Conservation (phyloP, 2,329 filamentous ascomycete genomes). For the Calycina marina region DNA sequence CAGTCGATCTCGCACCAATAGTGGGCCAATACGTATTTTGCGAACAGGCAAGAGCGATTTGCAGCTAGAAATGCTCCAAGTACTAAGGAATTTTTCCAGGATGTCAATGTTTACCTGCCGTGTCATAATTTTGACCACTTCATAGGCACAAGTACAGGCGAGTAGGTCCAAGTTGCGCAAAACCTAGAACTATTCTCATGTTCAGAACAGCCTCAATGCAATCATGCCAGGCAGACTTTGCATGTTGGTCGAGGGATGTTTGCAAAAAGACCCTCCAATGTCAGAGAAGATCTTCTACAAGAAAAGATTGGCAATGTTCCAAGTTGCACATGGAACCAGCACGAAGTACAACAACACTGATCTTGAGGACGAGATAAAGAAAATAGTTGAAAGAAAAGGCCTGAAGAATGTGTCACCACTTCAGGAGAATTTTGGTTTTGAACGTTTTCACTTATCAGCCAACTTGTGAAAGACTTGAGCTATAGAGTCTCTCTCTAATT, state of each 20-base stretch:
- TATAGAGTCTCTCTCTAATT: not conserved
- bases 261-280: not conserved
- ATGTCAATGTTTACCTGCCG: not conserved
- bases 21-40: no score
- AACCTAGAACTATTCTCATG: not conserved
- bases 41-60: no score
- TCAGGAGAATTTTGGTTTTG: constrained; percentile 1
- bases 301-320: not conserved
- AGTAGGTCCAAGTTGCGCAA: not conserved
- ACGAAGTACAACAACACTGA: not conserved
- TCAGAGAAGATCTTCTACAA: not conserved
- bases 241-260: constrained; percentile 27
- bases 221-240: constrained; percentile 31
- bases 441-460: not conserved
- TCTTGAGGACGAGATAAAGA: not conserved
- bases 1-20: no score
- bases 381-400: not conserved
- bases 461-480: not conserved
- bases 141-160: not conserved
- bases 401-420: not conserved
- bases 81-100: not conserved
- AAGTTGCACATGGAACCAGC: not conserved
- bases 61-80: no score
- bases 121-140: not conserved
- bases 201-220: constrained; percentile 26